These are phyloP conservation scores for Samsoniella hepiali DNA, from an alignment of 2,329 filamentous ascomycete genomes.

Conservation along the genomic window DNA sequence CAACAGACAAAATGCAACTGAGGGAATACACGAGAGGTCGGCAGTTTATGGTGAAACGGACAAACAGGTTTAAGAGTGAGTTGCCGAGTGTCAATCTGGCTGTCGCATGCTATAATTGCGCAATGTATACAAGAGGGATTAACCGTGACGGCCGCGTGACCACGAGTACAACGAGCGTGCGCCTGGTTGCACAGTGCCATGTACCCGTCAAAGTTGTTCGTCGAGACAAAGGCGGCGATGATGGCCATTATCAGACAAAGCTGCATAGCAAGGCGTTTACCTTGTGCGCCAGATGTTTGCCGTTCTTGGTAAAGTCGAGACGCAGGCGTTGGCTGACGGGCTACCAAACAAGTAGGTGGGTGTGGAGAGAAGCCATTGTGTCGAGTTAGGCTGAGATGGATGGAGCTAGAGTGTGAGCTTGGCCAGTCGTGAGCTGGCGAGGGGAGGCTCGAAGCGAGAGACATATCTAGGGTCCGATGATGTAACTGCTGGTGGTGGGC, in stretches of 20 bases:
- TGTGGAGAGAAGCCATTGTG: conserved; percentile 1
- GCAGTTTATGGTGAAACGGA: neutral
- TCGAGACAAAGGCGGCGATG: neutral
- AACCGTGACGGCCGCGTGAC: neutral
- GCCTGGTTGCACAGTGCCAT: neutral
- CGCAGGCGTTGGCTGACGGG: neutral
- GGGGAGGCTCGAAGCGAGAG: neutral
- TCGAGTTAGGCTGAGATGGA: conserved; percentile 8
- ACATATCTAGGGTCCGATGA: conserved; percentile 15
- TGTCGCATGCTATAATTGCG: neutral
- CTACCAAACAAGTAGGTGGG: neutral
- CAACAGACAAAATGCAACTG: conserved; percentile 8
- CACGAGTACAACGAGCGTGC: neutral
- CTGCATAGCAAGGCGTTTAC: neutral
- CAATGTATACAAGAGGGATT: neutral
- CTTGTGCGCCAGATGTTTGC: neutral
- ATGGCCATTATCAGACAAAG: neutral
- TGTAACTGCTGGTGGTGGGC: neutral
- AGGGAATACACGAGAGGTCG: neutral
- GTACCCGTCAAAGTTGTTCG: neutral
- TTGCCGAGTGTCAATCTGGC: neutral
- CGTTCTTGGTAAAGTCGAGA: neutral
- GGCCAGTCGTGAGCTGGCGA: neutral
- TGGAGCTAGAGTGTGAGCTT: neutral
- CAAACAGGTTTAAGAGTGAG: neutral